Evolutionary conservation across 495 filamentous ascomycete genomes (phyloP), one percentile per base, ranked within the genome.

Genomic region (Aspergillus cavernicola): DNA sequence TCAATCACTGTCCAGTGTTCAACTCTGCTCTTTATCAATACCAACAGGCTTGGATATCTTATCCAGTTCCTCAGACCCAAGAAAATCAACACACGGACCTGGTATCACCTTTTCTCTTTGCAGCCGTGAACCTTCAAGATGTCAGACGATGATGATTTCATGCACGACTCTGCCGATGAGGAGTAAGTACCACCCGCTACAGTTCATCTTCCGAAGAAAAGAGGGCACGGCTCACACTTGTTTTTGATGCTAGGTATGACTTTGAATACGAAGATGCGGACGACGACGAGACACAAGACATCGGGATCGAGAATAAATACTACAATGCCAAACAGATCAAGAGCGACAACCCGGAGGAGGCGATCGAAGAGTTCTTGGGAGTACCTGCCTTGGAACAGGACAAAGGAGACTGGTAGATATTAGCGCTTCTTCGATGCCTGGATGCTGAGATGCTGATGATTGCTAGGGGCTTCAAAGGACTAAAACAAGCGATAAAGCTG

Each of bases 301-400:
- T 97, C 59, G 92, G 92, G 52, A 92, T 97, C 64, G 95, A 97
- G 68, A 98, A 98, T 76, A 96, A 96, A 74, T 98, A 98, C 75
- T 98, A 97, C 79, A 97, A 96, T 74, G 93, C 93, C 22, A 98
- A 98, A 74, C 91, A 96, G 70, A 86, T 95, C 71, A 98, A 98
- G 74, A 79, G 77, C 8, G 84, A 83, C 49, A 88, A 87, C 55
- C 90, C 95, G 2, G 85, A 95, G 60, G 90, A 88, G 50, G 93
- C 93, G 1, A 84, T 97, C 37, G 85, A 85, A 15, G 92, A 97
- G 72, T 98, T 98, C 61, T 76, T 97, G 18, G 87, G 83, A 7
- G 84, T 97, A 56, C 90, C 89, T 8, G 79, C 83, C 8, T 64
- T 96, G 52, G 93, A 98, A 69, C 70, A 81, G 53, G 89, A 95